Base-by-base conservation (phyloP, 2,329 filamentous ascomycete genomes). In the Cytospora mali region DNA sequence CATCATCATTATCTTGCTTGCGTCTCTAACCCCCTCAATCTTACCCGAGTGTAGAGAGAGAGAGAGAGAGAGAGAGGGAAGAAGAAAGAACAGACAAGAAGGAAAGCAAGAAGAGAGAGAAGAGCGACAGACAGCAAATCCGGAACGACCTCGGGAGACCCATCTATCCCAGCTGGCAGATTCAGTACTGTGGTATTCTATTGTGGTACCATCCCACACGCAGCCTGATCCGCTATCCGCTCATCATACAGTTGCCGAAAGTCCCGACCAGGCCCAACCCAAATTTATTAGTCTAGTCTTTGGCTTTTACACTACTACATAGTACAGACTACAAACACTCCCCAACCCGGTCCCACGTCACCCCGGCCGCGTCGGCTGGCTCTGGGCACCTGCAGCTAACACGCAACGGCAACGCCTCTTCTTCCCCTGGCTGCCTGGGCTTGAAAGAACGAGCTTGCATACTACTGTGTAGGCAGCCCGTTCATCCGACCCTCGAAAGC, bases 361-460 rank as follows among this genome's bases (percentile, higher is more conserved):
- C 58, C 39, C n/a, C 52, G 51, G 23, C 28, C 49, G 28, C 11
- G 49, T 46, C 42, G 42, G 42, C 25, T 51, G 49, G 35, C 39
- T 42, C 10, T 28, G 58, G 54, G 28, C 35, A 18, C 50, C 55
- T 54, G 61, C 61, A 58, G 55, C 61, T 62, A 62, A 58, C 54
- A 62, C 61, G 31, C 61, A 42, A 55, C 55, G 54, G 46, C 58
- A 49, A 27, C 55, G 33, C 49, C 55, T 35, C 50, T 31, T 50
- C 49, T 18, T n/a, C 46, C 49, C 33, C 48, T 31, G n/a, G n/a
- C n/a, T n/a, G n/a, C 50, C 53, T 18, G 49, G 50, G 35, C 28
- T 49, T 48, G 35, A 60, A 60, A 60, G 58, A 60, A 54, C 50
- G 58, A 60, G 48, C 50, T 48, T 48, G 58, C 58, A 60, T 48